These are phyloP conservation scores for Setaria viridis DNA, from an alignment of 202 grass and related monocot species.

Conservation along the genomic window DNA sequence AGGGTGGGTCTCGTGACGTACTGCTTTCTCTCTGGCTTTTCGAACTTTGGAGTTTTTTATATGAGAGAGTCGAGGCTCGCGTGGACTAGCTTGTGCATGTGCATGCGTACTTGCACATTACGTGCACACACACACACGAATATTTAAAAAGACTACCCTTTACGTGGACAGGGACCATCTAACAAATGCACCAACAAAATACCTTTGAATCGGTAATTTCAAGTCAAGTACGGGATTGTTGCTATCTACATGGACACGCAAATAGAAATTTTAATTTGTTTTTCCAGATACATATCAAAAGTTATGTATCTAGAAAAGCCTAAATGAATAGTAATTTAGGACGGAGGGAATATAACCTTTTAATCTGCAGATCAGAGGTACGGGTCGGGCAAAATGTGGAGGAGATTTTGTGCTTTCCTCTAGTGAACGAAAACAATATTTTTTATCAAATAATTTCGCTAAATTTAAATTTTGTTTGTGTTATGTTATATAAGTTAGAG, in stretches of 20 bases:
- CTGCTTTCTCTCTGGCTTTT: background rate
- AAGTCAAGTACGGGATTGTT: background rate
- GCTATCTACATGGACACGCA: background rate
- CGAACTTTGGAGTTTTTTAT: background rate
- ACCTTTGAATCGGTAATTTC: background rate
- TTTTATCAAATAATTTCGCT: too few relatives aligned
- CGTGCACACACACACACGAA: too few relatives aligned
- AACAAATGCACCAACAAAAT: background rate
- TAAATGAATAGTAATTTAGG: too few relatives aligned
- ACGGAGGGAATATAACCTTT: background rate
- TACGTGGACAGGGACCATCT: background rate
- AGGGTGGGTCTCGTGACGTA: constrained; percentile 24
- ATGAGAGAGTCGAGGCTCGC: background rate
- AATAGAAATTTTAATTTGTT: too few relatives aligned
- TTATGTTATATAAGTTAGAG: too few relatives aligned
- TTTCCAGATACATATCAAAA: too few relatives aligned
- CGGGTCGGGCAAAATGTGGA: too few relatives aligned
- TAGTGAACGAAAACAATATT: too few relatives aligned
- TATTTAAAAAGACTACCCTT: too few relatives aligned
- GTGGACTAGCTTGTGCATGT: background rate
- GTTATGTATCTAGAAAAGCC: too few relatives aligned
- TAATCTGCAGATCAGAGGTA: background rate
- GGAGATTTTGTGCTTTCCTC: too few relatives aligned
- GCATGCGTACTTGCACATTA: background rate
- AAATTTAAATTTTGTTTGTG: too few relatives aligned